Conservation (phyloP, 2,329 filamentous ascomycete species). For the Acarospora socialis region DNA sequence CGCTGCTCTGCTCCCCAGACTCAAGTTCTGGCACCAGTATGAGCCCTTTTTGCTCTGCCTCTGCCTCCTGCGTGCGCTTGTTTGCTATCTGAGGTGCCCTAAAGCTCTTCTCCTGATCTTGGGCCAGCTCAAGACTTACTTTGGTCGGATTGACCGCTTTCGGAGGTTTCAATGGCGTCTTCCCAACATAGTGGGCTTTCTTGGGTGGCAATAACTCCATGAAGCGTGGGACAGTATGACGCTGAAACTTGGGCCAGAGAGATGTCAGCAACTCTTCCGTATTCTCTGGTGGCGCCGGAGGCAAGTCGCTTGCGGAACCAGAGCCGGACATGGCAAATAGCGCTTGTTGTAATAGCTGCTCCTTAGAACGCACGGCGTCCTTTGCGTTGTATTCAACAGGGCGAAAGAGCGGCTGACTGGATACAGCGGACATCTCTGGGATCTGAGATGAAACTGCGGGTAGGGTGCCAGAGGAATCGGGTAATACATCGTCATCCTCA, state of each 20-base stretch:
- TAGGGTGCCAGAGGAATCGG: not conserved
- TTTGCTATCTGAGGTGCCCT: slow-evolving; percentile 51
- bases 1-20: slow-evolving; percentile 35
- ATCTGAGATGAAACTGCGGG: too few species aligned
- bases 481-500: slow-evolving; percentile 3
- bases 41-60: slow-evolving; percentile 42
- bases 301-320: slow-evolving; percentile 21
- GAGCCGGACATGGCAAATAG: slow-evolving; percentile 32
- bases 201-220: slow-evolving; percentile 72
- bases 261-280: slow-evolving; percentile 63
- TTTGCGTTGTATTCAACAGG: slow-evolving; percentile 1
- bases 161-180: slow-evolving; percentile 63
- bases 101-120: slow-evolving; percentile 77
- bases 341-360: slow-evolving; percentile 32
- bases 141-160: slow-evolving; percentile 78
- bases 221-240: slow-evolving; percentile 61
- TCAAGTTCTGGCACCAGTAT: slow-evolving; percentile 28
- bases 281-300: slow-evolving; percentile 55
- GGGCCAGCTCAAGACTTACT: slow-evolving; percentile 69
- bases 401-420: slow-evolving; percentile 1
- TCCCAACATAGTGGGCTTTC: slow-evolving; percentile 61
- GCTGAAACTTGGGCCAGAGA: slow-evolving; percentile 68
- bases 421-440: not conserved
- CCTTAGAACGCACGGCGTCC: slow-evolving; percentile 12
- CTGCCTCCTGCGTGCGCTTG: slow-evolving; percentile 33